phyloP scores from a whole-genome alignment of 345 rosid genomes.

The Boechera stricta region DNA sequence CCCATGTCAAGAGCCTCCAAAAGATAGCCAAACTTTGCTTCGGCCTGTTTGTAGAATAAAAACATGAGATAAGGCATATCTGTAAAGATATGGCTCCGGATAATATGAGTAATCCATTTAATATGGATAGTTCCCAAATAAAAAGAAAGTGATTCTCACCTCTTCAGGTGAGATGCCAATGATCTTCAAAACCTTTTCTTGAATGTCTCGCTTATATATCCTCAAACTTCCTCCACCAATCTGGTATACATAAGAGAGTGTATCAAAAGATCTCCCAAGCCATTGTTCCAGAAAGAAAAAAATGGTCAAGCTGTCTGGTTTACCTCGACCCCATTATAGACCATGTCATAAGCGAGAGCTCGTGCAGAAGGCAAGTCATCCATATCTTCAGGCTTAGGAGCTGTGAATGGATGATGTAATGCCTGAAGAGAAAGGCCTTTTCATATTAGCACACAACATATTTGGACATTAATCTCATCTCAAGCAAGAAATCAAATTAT shows the following conservation, averaged over 20 bases:
- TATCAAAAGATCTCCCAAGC: constrained; percentile 11
- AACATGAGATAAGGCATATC: constrained; percentile 7
- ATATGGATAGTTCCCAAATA: not conserved
- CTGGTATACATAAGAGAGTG: constrained; percentile 49
- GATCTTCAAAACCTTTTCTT: constrained; percentile 83
- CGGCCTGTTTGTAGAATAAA: constrained; percentile 61
- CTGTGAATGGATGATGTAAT: constrained; percentile 97
- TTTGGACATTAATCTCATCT: constrained; percentile 14
- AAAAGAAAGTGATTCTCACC: constrained; percentile 49
- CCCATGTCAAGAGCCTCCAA: constrained; percentile 98
- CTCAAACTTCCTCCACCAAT: constrained; percentile 99
- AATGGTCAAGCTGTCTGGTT: constrained; percentile 22
- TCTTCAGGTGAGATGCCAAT: constrained; percentile 80
- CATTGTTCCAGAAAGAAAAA: not conserved
- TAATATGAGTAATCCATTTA: not conserved
- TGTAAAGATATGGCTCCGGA: not conserved
- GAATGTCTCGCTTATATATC: constrained; percentile 85
- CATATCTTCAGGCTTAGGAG: constrained; percentile 91
- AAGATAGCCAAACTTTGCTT: constrained; percentile 93
- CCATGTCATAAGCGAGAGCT: constrained; percentile 98
- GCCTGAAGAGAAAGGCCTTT: constrained; percentile 56
- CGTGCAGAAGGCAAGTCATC: constrained; percentile 84
- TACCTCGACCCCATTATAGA: constrained; percentile 98
- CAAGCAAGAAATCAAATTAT: constrained; percentile 21
- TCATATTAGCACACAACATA: constrained; percentile 28